A percentile compares a stretch with the other conserved stretches of the same genome.
Conservation (phyloP, 768 basidiomycete species). For the Gloeophyllum trabeum region DNA sequence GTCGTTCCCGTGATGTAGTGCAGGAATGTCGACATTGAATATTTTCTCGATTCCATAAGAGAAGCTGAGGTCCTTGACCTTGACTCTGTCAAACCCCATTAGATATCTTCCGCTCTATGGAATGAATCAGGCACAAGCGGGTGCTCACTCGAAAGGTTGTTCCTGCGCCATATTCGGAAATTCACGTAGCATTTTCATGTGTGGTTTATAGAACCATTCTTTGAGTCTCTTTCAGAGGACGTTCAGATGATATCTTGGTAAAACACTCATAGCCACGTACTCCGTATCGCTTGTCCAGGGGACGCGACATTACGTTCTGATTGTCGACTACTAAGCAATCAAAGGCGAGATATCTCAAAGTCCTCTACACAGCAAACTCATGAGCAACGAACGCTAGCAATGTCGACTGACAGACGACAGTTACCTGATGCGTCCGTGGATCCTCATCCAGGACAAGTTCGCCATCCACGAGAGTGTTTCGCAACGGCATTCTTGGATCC, state of each 20-base stretch:
- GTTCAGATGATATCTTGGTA: neutral
- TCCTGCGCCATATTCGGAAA: constrained; percentile 51
- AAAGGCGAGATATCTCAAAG: constrained; percentile 75
- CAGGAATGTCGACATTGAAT: constrained; percentile 73
- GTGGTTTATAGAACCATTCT: constrained; percentile 78
- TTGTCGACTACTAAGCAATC: constrained; percentile 86
- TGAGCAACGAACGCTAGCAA: neutral
- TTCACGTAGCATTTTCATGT: constrained; percentile 53
- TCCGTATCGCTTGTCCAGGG: constrained; percentile 83
- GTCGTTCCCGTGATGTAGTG: constrained; percentile 84
- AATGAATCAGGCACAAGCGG: neutral
- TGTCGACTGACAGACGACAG: constrained; percentile 30
- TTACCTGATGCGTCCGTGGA: constrained; percentile 42
- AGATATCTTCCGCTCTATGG: neutral
- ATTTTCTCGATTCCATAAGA: constrained; percentile 87
- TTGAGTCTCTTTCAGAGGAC: constrained; percentile 47
- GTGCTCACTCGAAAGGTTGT: constrained; percentile 77
- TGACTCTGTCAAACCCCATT: constrained; percentile 39
- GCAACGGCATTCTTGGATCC: constrained; percentile 51
- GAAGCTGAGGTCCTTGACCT: constrained; percentile 77
- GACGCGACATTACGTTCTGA: constrained; percentile 76
- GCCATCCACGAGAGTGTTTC: constrained; percentile 81
- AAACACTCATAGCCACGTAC: constrained; percentile 32
- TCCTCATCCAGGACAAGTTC: constrained; percentile 91
- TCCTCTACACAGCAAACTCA: constrained; percentile 41